Evolutionary conservation across 2,329 filamentous ascomycete species (phyloP), one percentile per base, ranked within the genome.

Genomic region (Aspergillus uvarum): DNA sequence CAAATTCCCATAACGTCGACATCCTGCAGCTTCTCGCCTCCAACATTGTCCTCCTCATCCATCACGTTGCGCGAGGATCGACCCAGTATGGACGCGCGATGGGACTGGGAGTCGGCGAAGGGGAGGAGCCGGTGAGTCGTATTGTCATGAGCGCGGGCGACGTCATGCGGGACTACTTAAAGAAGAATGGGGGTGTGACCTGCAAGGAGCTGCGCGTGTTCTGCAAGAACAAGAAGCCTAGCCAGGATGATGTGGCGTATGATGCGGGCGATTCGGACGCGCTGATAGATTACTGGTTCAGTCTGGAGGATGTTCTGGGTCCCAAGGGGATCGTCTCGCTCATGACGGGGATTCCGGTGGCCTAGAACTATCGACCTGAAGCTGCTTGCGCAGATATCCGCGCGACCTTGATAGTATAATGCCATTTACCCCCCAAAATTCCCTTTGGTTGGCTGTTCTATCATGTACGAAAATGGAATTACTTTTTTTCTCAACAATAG

Each of bases 191-290:
- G 21, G 67, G 68, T 50, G 61, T 65, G 26, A 66, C 64, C 54
- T 68, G 65, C 56, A 70, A 68, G 59, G 68, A 72, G 61, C 59
- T 71, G 49, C 61, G 60, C 42, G 61, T 67, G 1, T 72, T 73
- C 54, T 71, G 68, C 65, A 68, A 62, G 59, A 68, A 66, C 58
- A 67, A 67, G 51, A 65, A 47, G 32, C 59, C 62, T 22, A 67
- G 68, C n/a, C 60, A 68, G 19, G 60, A 61, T 60, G 60, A 67
- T 32, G 42, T 47, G 26, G 58, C n/a, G 16, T 32, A 63, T 59
- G 56, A 66, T 54, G 50, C 57, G 10, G 47, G 53, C 47, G 54
- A 54, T 51, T 63, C 64, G 3, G 60, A 65, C 1, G 49, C 61
- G 32, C 24, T 60, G 44, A 38, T 65, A 12, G 12, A 47, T 47